Conservation (phyloP, 768 basidiomycete species). For the Russula ochroleuca region DNA sequence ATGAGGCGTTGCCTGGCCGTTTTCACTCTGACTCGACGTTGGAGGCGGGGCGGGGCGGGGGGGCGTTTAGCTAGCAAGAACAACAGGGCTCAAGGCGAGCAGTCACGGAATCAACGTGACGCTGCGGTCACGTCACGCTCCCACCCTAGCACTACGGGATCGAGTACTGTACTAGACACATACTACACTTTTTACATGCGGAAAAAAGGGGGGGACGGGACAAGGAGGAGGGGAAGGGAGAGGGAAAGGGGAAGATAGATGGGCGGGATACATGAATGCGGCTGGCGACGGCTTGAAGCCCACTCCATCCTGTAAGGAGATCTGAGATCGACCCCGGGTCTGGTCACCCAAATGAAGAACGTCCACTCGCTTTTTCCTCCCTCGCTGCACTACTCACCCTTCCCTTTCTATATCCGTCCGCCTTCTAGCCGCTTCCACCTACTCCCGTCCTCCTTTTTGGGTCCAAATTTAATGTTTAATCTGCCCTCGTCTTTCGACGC, state of each 20-base stretch:
- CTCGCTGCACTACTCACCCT: constrained; percentile 21
- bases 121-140: constrained; percentile 25
- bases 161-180: constrained; percentile 14
- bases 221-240: constrained; percentile 23
- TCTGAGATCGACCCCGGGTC: constrained; percentile 29
- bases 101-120: constrained; percentile 27
- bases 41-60: constrained; percentile 15
- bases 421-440: constrained; percentile 21
- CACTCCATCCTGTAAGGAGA: constrained; percentile 30
- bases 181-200: constrained; percentile 25
- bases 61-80: constrained; percentile 23
- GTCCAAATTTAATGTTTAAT: neutral
- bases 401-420: constrained; percentile 25
- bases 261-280: constrained; percentile 28
- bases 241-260: constrained; percentile 26
- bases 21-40: constrained; percentile 9
- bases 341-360: constrained; percentile 29
- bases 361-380: constrained; percentile 26
- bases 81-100: constrained; percentile 20
- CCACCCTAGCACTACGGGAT: constrained; percentile 22
- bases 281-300: constrained; percentile 29
- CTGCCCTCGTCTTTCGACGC: neutral
- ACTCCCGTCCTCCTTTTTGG: constrained; percentile 14
- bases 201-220: constrained; percentile 27
- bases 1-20: neutral